Conservation (phyloP, 225 moss, liverwort and hornwort genomes). For the Marchantia polymorpha region DNA sequence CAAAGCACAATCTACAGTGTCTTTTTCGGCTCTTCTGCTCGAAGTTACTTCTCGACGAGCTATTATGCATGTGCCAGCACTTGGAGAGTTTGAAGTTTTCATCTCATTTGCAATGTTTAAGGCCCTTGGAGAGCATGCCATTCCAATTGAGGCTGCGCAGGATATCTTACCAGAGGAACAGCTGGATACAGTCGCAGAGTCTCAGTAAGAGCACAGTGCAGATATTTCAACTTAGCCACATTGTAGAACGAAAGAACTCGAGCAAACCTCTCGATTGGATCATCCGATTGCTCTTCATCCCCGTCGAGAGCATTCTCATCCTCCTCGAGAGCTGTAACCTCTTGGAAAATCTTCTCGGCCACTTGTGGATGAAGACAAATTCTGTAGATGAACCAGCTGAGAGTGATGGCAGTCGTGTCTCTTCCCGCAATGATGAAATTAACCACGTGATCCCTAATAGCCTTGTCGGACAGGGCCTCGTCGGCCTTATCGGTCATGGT, state of each 20-base stretch:
- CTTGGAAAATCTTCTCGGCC: slow-evolving; percentile 35
- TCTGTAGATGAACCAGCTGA: slow-evolving; percentile 50
- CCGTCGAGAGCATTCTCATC: background rate
- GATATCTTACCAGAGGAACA: slow-evolving; percentile 39
- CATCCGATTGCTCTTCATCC: background rate
- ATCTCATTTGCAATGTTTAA: background rate
- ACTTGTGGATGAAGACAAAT: slow-evolving; percentile 48
- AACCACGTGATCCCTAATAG: slow-evolving; percentile 40
- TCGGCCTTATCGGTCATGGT: slow-evolving; percentile 10
- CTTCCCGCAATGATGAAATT: slow-evolving; percentile 59
- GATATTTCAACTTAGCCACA: slow-evolving; percentile 37
- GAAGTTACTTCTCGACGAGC: no score
- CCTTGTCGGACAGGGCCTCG: slow-evolving; percentile 29
- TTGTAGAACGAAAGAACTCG: slow-evolving; percentile 35
- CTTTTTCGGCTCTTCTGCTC: background rate
- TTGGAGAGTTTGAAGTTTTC: background rate
- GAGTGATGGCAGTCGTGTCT: slow-evolving; percentile 50
- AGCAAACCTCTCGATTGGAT: slow-evolving; percentile 31
- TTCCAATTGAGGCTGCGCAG: background rate
- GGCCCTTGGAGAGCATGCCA: background rate
- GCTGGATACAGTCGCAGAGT: slow-evolving; percentile 49
- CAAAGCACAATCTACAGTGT: no score
- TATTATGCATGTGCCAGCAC: background rate
- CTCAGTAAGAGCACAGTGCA: slow-evolving; percentile 51
- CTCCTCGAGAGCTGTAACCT: slow-evolving; percentile 31